phyloP scores from a whole-genome alignment of 2,329 filamentous ascomycete species.

The Trichoderma polysporum region DNA sequence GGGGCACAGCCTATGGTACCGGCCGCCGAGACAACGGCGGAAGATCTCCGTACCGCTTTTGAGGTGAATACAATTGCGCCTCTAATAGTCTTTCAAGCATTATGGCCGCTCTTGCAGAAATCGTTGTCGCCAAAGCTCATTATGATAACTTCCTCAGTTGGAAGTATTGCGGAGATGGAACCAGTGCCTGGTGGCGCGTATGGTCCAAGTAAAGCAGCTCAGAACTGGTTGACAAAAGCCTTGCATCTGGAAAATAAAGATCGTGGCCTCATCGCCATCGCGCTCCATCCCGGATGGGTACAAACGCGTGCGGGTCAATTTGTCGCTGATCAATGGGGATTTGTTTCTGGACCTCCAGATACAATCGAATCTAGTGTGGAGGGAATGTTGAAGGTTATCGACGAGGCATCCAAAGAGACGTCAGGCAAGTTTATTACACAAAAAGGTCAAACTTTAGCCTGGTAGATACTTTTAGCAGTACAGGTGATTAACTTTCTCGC shows the following conservation, averaged over 20 bases:
- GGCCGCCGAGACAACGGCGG: slow-evolving; percentile 31
- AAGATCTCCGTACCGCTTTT: slow-evolving; percentile 41
- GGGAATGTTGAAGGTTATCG: slow-evolving; percentile 38
- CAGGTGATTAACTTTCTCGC: background rate
- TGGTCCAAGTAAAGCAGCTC: slow-evolving; percentile 37
- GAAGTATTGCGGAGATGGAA: slow-evolving; percentile 36
- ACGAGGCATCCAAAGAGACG: slow-evolving; percentile 31
- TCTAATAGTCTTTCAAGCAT: slow-evolving; percentile 36
- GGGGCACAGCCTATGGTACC: slow-evolving; percentile 34
- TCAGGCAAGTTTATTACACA: slow-evolving; percentile 26
- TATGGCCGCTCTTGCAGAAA: slow-evolving; percentile 38
- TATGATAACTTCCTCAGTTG: slow-evolving; percentile 38
- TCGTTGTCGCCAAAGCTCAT: slow-evolving; percentile 34
- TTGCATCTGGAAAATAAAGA: slow-evolving; percentile 31
- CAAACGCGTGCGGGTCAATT: slow-evolving; percentile 33
- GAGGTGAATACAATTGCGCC: slow-evolving; percentile 46
- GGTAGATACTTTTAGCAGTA: background rate
- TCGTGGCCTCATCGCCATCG: slow-evolving; percentile 29
- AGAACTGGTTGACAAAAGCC: slow-evolving; percentile 36
- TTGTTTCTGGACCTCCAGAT: slow-evolving; percentile 27
- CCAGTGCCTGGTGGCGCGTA: slow-evolving; percentile 36
- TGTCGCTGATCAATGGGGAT: slow-evolving; percentile 35
- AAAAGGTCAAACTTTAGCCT: background rate
- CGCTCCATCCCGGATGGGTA: slow-evolving; percentile 43
- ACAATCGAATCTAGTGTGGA: slow-evolving; percentile 34